Percentiles rank a stretch among this genome's conserved stretches.
phyloP scores from a whole-genome alignment of 2,329 filamentous ascomycete genomes.

The Pseudogymnoascus sp. region DNA sequence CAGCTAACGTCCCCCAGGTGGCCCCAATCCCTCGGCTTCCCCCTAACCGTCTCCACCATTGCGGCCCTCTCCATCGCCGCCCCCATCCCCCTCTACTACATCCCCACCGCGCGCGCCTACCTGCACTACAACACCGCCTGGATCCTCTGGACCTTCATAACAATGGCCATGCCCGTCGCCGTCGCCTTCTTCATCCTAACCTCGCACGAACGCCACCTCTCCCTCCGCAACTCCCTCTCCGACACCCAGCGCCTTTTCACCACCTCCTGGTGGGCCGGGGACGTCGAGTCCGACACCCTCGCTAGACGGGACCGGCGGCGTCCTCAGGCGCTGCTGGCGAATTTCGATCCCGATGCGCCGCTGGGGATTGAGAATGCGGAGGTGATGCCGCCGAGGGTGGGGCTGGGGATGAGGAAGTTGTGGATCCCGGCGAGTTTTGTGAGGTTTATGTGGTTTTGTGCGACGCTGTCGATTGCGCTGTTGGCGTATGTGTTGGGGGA shows the following conservation, averaged over 20 bases:
- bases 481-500: conserved; percentile 60
- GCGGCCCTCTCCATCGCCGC: conserved; percentile 49
- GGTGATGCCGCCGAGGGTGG: conserved; percentile 13
- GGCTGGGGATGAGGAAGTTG: conserved; percentile 20
- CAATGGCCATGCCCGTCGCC: conserved; percentile 60
- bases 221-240: conserved; percentile 50
- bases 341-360: conserved; percentile 25
- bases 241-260: conserved; percentile 62
- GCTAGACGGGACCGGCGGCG: conserved; percentile 33
- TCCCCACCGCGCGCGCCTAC: conserved; percentile 43
- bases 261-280: conserved; percentile 56
- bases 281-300: conserved; percentile 37
- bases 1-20: conserved; percentile 33
- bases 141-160: conserved; percentile 61
- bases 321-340: conserved; percentile 29
- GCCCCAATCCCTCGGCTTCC: conserved; percentile 55
- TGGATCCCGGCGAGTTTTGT: conserved; percentile 61
- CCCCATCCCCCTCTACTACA: conserved; percentile 52
- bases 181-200: conserved; percentile 57
- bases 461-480: conserved; percentile 52
- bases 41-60: conserved; percentile 53
- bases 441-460: conserved; percentile 61
- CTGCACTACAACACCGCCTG: conserved; percentile 57
- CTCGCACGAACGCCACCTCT: conserved; percentile 53
- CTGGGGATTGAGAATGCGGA: conserved; percentile 20